Evolutionary conservation across 2,329 filamentous ascomycete species (phyloP).

Genomic region (Grosmannia penicillata): DNA sequence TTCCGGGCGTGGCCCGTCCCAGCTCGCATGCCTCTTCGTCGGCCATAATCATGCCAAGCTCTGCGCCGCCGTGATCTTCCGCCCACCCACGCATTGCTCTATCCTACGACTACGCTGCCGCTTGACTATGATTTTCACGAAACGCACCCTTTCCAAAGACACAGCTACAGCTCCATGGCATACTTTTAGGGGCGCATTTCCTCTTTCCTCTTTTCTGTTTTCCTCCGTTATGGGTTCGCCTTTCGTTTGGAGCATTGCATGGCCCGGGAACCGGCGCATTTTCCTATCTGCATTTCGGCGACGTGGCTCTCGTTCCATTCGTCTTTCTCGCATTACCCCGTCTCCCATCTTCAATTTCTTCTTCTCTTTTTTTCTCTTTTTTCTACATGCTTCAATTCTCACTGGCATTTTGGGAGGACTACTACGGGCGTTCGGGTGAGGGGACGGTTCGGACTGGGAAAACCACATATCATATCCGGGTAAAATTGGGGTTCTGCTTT

Average conservation of each 20-base stretch:
- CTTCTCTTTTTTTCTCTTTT: neutral
- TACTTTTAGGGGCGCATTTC: too few species aligned
- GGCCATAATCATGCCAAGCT: slow-evolving; percentile 26
- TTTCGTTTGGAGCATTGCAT: slow-evolving; percentile 1
- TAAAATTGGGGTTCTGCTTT: too few species aligned
- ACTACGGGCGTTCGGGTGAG: too few species aligned
- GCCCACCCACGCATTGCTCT: too few species aligned
- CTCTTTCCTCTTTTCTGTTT: neutral
- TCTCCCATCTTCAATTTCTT: neutral
- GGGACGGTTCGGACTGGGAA: too few species aligned
- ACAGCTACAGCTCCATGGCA: too few species aligned
- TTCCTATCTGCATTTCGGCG: neutral
- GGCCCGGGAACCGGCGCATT: neutral
- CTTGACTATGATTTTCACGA: neutral
- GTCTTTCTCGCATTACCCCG: neutral
- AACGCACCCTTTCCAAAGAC: slow-evolving; percentile 6
- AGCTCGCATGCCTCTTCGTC: slow-evolving; percentile 32
- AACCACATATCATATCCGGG: too few species aligned
- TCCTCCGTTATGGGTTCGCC: slow-evolving; percentile 1
- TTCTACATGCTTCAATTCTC: too few species aligned
- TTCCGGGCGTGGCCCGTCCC: slow-evolving; percentile 26
- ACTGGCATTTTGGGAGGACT: too few species aligned
- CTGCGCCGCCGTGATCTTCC: slow-evolving; percentile 15
- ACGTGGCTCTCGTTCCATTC: neutral
- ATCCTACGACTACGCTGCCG: neutral